phyloP scores from a whole-genome alignment of 2,329 filamentous ascomycete genomes.

The Colletotrichum orbiculare region DNA sequence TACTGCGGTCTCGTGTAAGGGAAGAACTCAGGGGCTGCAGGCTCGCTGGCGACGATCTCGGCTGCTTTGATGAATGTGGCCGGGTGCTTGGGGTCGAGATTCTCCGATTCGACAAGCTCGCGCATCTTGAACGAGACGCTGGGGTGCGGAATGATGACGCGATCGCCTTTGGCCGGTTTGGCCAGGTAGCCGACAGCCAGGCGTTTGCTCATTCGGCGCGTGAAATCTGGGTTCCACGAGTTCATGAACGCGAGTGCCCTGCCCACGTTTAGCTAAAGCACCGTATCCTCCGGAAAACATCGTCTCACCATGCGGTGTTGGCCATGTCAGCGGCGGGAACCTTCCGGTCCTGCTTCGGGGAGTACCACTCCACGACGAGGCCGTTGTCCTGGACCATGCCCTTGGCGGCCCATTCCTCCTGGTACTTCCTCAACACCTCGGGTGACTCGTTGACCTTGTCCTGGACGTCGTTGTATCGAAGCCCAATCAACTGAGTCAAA shows the following conservation, averaged over 20 bases:
- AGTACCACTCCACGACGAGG: slow-evolving; percentile 40
- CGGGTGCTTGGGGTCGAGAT: slow-evolving; percentile 11
- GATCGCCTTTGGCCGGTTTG: neutral
- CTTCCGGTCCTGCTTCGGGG: neutral
- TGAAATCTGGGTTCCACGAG: slow-evolving; percentile 49
- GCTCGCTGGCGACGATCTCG: neutral
- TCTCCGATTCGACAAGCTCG: neutral
- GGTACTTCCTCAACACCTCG: slow-evolving; percentile 50
- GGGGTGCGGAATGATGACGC: neutral
- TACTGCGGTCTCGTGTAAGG: slow-evolving; percentile 35
- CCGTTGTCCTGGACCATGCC: slow-evolving; percentile 43
- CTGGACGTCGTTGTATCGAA: slow-evolving; percentile 12
- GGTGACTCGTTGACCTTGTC: slow-evolving; percentile 10
- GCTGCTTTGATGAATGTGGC: neutral
- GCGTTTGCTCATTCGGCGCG: neutral
- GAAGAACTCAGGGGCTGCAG: neutral
- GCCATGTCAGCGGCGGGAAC: neutral
- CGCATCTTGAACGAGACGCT: slow-evolving; percentile 9
- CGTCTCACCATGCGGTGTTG: slow-evolving; percentile 1
- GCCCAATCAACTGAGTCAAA: neutral
- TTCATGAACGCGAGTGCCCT: slow-evolving; percentile 47
- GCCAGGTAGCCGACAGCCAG: neutral
- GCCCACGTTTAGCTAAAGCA: slow-evolving; percentile 25
- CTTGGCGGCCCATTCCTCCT: slow-evolving; percentile 46
- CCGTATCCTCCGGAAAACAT: fast-evolving